These are phyloP conservation scores for Camellia oleifera DNA, from an alignment of 179 eudicot genomes.

Conservation along the genomic window DNA sequence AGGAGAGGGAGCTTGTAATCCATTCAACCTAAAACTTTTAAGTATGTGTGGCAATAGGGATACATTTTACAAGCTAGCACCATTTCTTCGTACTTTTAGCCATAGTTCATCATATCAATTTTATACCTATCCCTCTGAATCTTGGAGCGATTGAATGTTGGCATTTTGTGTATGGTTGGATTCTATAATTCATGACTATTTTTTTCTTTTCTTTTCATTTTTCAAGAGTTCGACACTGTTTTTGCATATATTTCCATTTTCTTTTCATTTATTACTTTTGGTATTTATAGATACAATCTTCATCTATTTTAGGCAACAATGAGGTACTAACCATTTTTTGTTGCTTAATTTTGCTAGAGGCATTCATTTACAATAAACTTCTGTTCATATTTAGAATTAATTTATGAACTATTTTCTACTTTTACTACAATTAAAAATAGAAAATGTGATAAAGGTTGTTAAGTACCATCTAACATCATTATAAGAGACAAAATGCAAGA, in stretches of 20 bases:
- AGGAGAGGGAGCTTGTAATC: neutral
- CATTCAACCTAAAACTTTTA: neutral
- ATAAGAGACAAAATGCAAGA: neutral
- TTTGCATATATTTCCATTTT: neutral
- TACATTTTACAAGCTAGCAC: neutral
- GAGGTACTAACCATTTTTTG: constrained; percentile 1
- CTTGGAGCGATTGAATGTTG: neutral
- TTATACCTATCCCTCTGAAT: neutral
- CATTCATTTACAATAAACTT: neutral
- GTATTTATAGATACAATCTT: neutral
- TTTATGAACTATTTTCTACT: neutral
- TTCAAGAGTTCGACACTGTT: neutral
- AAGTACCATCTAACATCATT: neutral
- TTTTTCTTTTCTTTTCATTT: neutral
- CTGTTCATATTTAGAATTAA: neutral
- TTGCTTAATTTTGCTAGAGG: neutral
- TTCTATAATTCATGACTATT: neutral
- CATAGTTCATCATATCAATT: neutral
- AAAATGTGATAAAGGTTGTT: neutral
- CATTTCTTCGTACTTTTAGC: neutral
- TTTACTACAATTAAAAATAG: no score
- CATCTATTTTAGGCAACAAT: neutral
- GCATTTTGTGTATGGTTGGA: neutral
- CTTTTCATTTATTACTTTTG: neutral
- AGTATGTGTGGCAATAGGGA: neutral